Base-by-base conservation (phyloP, 2,329 filamentous ascomycete species). In the Cladophialophora exuberans region DNA sequence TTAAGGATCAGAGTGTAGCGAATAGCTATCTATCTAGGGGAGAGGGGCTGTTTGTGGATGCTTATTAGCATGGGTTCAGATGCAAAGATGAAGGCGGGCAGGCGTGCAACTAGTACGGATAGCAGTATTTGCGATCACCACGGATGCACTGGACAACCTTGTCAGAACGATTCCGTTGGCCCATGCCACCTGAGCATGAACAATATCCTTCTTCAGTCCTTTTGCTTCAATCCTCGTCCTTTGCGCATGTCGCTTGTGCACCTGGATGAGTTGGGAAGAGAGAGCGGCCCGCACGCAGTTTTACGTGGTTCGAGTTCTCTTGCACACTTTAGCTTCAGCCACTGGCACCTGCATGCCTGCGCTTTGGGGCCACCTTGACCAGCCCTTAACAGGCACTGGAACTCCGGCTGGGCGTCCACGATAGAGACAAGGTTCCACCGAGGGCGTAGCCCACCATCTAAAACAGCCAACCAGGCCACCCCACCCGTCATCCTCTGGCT, bases 211-310 rank as follows among this genome's bases (percentile, higher is more conserved):
- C 28, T 15, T 17, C 23, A 31, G 23, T 23, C 35, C 39, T 20
- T 22, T 26, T 36, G 18, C 20, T 41, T 7, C 38, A 20, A 25
- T 42, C 38, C 10, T 9, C n/a, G 2, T n/a, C n/a, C 30, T 3
- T n/a, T 42, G 17, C 26, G 38, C 11, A n/a, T 25, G 38, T 42
- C 17, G 38, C 38, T 42, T 20, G 38, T 42, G 38, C 35, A 28
- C 35, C 11, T 13, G 17, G 20, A 13, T 25, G 30, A 15, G 46
- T 25, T 49, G 33, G 23, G 46, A 49, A 49, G 23, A 49, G 46
- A 49, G 46, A 39, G 46, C 46, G 46, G 46, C 33, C 46, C 46
- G 46, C 46, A 39, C 22, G 46, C 46, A 26, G 33, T 30, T 39
- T 49, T 49, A n/a, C 46, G 22, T 25, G 33, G 35, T 31, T 36